Percentiles rank a stretch among this genome's conserved stretches.
These are phyloP conservation scores for Alternaria gaisen DNA, from an alignment of 2,329 filamentous ascomycete genomes.

Conservation along the genomic window DNA sequence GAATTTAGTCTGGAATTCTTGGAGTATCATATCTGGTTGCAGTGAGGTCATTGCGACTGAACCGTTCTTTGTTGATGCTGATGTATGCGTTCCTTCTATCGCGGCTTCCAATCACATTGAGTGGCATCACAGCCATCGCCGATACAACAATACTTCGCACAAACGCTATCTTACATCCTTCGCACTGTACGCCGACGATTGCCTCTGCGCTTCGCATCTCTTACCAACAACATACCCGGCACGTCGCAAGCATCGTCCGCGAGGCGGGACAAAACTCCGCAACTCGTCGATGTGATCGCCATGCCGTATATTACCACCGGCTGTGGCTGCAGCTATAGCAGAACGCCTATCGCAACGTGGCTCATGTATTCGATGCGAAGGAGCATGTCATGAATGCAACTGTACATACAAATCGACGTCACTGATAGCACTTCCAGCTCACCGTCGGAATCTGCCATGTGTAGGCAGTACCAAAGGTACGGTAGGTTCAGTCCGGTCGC, in stretches of 20 bases:
- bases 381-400: not conserved
- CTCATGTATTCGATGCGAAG: not conserved
- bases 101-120: not conserved
- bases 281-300: not conserved
- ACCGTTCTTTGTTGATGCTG: not conserved
- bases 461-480: not conserved
- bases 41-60: not conserved
- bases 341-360: not conserved
- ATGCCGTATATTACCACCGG: not conserved
- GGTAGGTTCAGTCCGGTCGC: not conserved
- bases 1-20: not conserved
- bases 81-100: not conserved
- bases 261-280: not conserved
- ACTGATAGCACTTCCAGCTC: not conserved
- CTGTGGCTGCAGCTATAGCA: not conserved
- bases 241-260: not conserved
- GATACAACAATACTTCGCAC: not conserved
- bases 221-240: not conserved
- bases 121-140: constrained; percentile 5
- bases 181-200: not conserved
- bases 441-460: not conserved
- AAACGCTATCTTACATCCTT: not conserved
- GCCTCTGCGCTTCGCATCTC: not conserved
- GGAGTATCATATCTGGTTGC: not conserved
- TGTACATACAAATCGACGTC: not conserved